Evolutionary conservation across 1,139 yeast species (phyloP).

Genomic region (Yamadazyma conglobata): DNA sequence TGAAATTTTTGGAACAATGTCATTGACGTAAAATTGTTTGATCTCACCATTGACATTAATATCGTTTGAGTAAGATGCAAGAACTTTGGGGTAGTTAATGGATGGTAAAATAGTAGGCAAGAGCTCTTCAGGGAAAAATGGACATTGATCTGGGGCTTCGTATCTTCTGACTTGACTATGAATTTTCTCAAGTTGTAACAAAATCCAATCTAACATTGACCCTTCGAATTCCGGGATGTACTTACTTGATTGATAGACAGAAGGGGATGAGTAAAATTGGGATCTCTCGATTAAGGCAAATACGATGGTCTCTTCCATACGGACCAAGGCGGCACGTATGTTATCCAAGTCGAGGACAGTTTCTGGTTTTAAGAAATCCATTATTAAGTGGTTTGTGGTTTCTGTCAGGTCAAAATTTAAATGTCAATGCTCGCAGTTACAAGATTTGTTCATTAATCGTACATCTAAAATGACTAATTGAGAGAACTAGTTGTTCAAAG

Average conservation of each 20-base stretch:
- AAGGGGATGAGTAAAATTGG: slow-evolving; percentile 73
- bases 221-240: slow-evolving; percentile 73
- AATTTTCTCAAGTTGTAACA: slow-evolving; percentile 68
- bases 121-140: slow-evolving; percentile 75
- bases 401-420: too few relatives aligned
- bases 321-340: slow-evolving; percentile 77
- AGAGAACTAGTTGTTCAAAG: too few relatives aligned
- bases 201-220: slow-evolving; percentile 82
- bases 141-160: slow-evolving; percentile 94
- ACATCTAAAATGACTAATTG: too few relatives aligned
- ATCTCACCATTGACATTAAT: slow-evolving; percentile 74
- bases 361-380: slow-evolving; percentile 86
- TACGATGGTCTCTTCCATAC: slow-evolving; percentile 96
- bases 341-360: slow-evolving; percentile 77
- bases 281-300: slow-evolving; percentile 91
- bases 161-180: slow-evolving; percentile 87
- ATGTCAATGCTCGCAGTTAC: too few relatives aligned
- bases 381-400: too few relatives aligned
- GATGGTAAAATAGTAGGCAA: slow-evolving; percentile 73
- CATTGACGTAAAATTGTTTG: slow-evolving; percentile 59
- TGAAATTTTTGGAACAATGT: slow-evolving; percentile 72
- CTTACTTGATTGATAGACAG: slow-evolving; percentile 63
- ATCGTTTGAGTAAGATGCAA: slow-evolving; percentile 71
- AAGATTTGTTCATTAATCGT: too few relatives aligned
- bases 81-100: slow-evolving; percentile 70